phyloP scores from a whole-genome alignment of 2,329 filamentous ascomycete species.

The Mollisiaceae sp. region DNA sequence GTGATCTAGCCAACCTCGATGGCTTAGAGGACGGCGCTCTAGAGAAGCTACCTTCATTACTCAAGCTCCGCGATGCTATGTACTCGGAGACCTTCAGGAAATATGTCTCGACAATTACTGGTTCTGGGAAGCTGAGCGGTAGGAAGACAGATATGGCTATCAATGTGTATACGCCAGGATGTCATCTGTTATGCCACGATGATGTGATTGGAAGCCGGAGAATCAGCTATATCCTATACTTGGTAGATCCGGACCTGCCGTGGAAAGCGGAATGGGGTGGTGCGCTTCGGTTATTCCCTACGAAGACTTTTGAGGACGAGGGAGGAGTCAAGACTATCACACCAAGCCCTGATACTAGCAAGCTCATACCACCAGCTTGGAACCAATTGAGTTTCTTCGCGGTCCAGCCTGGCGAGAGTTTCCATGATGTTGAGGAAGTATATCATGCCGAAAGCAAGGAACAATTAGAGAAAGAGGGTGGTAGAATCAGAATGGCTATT shows the following conservation, averaged over 20 bases:
- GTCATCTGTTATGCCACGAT: constrained; percentile 94
- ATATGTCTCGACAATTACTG: constrained; percentile 86
- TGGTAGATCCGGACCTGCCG: constrained; percentile 87
- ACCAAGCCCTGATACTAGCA: constrained; percentile 76
- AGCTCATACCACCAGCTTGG: constrained; percentile 91
- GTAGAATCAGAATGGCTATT: constrained; percentile 92
- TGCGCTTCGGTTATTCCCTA: constrained; percentile 84
- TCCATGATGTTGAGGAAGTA: constrained; percentile 98
- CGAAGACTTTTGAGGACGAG: constrained; percentile 65
- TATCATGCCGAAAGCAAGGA: constrained; percentile 70
- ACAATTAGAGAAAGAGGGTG: constrained; percentile 70
- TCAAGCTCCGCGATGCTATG: constrained; percentile 88
- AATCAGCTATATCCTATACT: constrained; percentile 95
- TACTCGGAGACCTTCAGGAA: constrained; percentile 90
- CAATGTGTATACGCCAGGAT: constrained; percentile 96
- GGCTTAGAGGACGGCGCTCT: constrained; percentile 88
- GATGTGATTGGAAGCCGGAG: constrained; percentile 97
- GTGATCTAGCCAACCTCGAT: constrained; percentile 94
- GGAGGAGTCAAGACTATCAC: constrained; percentile 79
- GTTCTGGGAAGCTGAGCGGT: constrained; percentile 85
- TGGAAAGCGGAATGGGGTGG: constrained; percentile 96
- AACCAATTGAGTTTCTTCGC: constrained; percentile 98
- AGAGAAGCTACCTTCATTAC: constrained; percentile 84
- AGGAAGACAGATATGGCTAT: constrained; percentile 99
- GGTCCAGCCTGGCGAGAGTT: constrained; percentile 97